These are phyloP conservation scores for Hondaea fermentalgiana DNA, from an alignment of 108 stramenopile species.

Conservation along the genomic window DNA sequence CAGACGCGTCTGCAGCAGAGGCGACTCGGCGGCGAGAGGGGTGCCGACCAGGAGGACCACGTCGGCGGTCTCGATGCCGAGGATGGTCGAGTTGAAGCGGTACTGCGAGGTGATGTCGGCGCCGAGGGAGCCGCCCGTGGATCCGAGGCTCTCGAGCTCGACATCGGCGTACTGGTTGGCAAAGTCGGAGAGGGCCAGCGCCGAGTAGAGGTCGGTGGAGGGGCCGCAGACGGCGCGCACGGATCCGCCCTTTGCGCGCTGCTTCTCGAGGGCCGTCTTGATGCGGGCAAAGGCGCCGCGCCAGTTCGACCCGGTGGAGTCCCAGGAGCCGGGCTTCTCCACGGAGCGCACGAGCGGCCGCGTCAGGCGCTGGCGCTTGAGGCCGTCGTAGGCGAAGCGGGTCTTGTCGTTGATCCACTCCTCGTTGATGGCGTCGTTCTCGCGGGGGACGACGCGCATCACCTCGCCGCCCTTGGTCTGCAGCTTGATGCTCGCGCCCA, in stretches of 20 bases:
- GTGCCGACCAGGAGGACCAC: constrained; percentile 34
- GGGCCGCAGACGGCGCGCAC: constrained; percentile 29
- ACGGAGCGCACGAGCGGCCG: constrained; percentile 28
- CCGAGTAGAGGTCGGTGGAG: constrained; percentile 33
- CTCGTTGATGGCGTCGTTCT: constrained; percentile 42
- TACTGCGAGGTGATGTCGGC: constrained; percentile 38
- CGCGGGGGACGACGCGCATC: constrained; percentile 37
- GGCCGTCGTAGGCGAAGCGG: constrained; percentile 42
- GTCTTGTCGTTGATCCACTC: constrained; percentile 52
- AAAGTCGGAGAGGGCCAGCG: constrained; percentile 35
- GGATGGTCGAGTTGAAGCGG: constrained; percentile 16
- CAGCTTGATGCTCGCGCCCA: constrained; percentile 40
- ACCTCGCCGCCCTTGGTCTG: constrained; percentile 42
- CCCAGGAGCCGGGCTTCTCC: background rate
- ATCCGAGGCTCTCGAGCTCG: constrained; percentile 26
- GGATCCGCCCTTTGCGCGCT: background rate
- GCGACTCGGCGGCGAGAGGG: constrained; percentile 33
- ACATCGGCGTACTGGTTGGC: constrained; percentile 29
- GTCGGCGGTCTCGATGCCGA: constrained; percentile 24
- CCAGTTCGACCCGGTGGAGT: constrained; percentile 2
- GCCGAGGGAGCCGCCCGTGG: constrained; percentile 27
- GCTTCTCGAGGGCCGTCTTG: constrained; percentile 21
- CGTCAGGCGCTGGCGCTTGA: constrained; percentile 40
- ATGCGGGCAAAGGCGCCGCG: constrained; percentile 27
- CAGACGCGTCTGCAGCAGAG: constrained; percentile 39